Evolutionary conservation across 148 eudicot genomes (phyloP), one percentile per base, ranked within the genome.

Genomic region (Vaccinium darrowii): DNA sequence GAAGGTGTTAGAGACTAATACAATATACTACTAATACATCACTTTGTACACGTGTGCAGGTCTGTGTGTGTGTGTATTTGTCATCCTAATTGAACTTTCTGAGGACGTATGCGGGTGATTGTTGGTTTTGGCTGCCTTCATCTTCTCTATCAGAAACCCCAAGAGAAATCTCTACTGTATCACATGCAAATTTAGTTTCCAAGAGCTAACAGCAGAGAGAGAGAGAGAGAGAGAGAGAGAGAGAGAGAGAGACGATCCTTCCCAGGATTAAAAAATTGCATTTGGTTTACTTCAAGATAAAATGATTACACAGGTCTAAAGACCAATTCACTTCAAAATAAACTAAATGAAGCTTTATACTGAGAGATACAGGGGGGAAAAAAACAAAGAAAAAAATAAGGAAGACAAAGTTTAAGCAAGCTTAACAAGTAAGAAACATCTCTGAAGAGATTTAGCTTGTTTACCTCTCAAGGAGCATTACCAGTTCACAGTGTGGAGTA

Each of bases 401-500:
- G 69, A 63, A 63, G 69, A 43, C 71, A 84, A 79, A 21, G 6
- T 65, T n/a, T 30, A 76, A 76, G 25, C 36, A 49, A 80, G 52
- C 58, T 57, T 8, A 52, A 63, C 67, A 62, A 82, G 63, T 27
- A 51, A 63, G 82, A 49, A 11, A 78, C 75, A 39, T 67, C 49
- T 36, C 58, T 49, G 50, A 60, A 83, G 54, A 65, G 14, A 56
- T 33, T 16, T 63, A 47, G 6, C 74, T 16, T 78, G 50, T 74
- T 90, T 87, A 94, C 91, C 99, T 93, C 91, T 96, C 97, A 3
- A 96, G 91, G 88, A 96, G 94, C 99, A 96, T 96, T 71, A 94
- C 99, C 83, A 96, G 77, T 76, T 96, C 99, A 84, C 99, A 96
- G 81, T 96, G 99, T 39, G 93, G 91, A 62, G 99, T 94, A 83